phyloP scores from a whole-genome alignment of 23 red algal species.

The Gracilaria domingensis region DNA sequence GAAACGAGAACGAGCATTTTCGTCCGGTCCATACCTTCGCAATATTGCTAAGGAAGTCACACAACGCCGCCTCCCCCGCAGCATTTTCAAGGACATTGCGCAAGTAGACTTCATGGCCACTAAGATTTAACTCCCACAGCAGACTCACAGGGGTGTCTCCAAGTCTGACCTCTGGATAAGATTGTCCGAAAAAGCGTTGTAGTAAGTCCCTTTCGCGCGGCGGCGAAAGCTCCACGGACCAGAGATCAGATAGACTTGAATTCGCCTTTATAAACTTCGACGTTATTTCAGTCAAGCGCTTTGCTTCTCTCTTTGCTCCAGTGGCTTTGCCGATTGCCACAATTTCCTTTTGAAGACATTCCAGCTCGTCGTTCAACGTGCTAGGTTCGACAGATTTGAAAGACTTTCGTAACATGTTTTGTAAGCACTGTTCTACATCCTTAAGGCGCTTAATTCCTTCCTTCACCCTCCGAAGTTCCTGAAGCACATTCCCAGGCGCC shows the following conservation, averaged over 20 bases:
- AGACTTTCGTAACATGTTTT: neutral
- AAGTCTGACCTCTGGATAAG: conserved; percentile 38
- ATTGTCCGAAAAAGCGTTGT: conserved; percentile 47
- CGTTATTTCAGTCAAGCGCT: conserved; percentile 5
- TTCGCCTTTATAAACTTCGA: neutral
- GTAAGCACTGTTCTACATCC: conserved; percentile 5
- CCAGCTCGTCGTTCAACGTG: conserved; percentile 11
- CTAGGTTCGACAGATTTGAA: conserved; percentile 22
- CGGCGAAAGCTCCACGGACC: conserved; percentile 38
- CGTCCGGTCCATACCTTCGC: conserved; percentile 40
- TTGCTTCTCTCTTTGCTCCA: conserved; percentile 43
- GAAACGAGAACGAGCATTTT: conserved; percentile 44
- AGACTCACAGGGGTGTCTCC: conserved; percentile 9
- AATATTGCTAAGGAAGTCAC: conserved; percentile 49
- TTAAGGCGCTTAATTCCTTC: conserved; percentile 32
- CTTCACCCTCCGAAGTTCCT: conserved; percentile 47
- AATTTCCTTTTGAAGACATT: conserved; percentile 8
- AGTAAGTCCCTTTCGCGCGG: conserved; percentile 61
- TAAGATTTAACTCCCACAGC: conserved; percentile 50
- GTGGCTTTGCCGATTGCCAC: conserved; percentile 2
- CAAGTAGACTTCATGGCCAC: conserved; percentile 35
- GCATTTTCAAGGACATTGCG: conserved; percentile 57
- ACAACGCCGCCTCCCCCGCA: conserved; percentile 44
- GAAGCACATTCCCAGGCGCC: conserved; percentile 16
- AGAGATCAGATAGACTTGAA: conserved; percentile 14